Conservation (phyloP, 2,329 filamentous ascomycete species). For the Ascosphaera apis region DNA sequence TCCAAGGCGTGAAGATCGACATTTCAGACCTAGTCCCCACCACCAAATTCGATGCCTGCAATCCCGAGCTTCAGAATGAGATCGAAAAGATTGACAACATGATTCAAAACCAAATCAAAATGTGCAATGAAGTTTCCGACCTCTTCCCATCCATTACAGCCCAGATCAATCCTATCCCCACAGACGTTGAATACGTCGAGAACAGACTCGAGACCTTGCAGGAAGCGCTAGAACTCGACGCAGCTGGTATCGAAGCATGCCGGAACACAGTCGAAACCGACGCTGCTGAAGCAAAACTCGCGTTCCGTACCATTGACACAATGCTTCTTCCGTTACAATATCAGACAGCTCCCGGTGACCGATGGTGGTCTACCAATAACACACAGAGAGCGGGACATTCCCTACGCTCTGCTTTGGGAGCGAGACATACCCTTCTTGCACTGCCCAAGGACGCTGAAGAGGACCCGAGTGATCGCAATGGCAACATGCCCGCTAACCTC, state of each 20-base stretch:
- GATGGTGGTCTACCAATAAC: constrained; percentile 20
- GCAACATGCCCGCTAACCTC: constrained; percentile 33
- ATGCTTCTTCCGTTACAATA: constrained; percentile 45
- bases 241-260: constrained; percentile 32
- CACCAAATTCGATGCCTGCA: constrained; percentile 76
- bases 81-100: constrained; percentile 58
- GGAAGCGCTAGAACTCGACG: constrained; percentile 38
- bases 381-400: constrained; percentile 16
- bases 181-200: constrained; percentile 40
- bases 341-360: constrained; percentile 24
- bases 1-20: constrained; percentile 55
- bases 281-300: constrained; percentile 44
- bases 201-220: constrained; percentile 40
- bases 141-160: constrained; percentile 40
- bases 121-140: constrained; percentile 52
- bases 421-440: constrained; percentile 19
- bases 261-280: constrained; percentile 39
- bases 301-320: constrained; percentile 52
- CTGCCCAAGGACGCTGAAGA: constrained; percentile 24
- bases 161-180: constrained; percentile 39
- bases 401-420: constrained; percentile 15
- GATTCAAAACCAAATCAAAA: constrained; percentile 55
- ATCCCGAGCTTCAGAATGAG: constrained; percentile 55
- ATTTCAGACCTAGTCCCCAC: constrained; percentile 58
- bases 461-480: constrained; percentile 21